These are phyloP conservation scores for Cyberlindnera euphorbiiphila DNA, from an alignment of 805 yeast genomes.

Conservation along the genomic window DNA sequence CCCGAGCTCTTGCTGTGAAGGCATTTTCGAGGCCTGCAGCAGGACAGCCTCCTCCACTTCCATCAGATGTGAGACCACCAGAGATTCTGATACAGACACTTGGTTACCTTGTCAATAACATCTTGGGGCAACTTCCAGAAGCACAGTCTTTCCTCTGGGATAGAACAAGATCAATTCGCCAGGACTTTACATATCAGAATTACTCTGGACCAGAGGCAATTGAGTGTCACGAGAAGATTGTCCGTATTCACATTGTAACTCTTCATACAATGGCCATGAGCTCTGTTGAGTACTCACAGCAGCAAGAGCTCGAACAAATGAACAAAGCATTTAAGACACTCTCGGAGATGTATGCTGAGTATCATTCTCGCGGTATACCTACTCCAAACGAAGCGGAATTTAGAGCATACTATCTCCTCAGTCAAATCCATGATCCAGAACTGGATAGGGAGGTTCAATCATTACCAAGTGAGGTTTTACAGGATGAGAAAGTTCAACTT, in stretches of 20 bases:
- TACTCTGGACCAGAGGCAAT: slow-evolving; percentile 91
- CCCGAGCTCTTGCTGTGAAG: slow-evolving; percentile 66
- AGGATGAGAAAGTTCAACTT: slow-evolving; percentile 55
- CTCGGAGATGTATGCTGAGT: slow-evolving; percentile 81
- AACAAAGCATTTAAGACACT: slow-evolving; percentile 87
- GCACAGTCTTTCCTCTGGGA: slow-evolving; percentile 95
- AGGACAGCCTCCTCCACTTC: slow-evolving; percentile 96
- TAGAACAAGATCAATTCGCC: slow-evolving; percentile 92
- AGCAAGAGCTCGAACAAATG: slow-evolving; percentile 93
- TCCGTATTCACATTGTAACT: slow-evolving; percentile 77
- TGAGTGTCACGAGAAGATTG: slow-evolving; percentile 88
- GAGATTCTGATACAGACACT: slow-evolving; percentile 61
- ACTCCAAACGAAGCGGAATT: slow-evolving; percentile 91
- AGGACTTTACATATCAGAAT: slow-evolving; percentile 94
- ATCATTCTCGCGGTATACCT: slow-evolving; percentile 60
- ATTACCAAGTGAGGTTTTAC: slow-evolving; percentile 54
- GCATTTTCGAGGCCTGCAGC: slow-evolving; percentile 97
- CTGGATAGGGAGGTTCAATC: slow-evolving; percentile 70
- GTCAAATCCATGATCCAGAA: slow-evolving; percentile 82
- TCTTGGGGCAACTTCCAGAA: slow-evolving; percentile 68
- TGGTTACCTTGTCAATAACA: slow-evolving; percentile 62
- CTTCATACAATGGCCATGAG: slow-evolving; percentile 82
- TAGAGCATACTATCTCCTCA: slow-evolving; percentile 77
- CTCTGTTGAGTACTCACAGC: slow-evolving; percentile 75
- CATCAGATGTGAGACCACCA: slow-evolving; percentile 97